Evolutionary conservation across 148 eudicot genomes (phyloP).

Genomic region (Mesembryanthemum crystallinum): DNA sequence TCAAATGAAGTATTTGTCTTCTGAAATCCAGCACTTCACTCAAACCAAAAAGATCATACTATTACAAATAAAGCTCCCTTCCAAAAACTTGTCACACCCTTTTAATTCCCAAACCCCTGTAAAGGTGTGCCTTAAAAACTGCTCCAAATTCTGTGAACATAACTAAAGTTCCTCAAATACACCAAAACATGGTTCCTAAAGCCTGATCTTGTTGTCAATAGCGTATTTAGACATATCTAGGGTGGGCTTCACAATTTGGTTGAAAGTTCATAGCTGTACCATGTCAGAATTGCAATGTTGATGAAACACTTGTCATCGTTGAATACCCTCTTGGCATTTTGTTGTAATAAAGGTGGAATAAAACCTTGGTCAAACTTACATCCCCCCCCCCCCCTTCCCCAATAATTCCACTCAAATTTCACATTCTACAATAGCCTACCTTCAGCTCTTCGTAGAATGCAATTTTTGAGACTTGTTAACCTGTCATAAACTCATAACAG

Average conservation of each 20-base stretch:
- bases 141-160: not conserved
- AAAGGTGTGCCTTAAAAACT: not conserved
- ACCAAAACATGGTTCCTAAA: not conserved
- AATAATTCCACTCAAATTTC: not conserved
- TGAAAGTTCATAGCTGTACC: not conserved
- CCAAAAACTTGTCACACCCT: not conserved
- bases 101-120: not conserved
- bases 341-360: not conserved
- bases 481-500: not conserved
- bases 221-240: no score
- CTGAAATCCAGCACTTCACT: not conserved
- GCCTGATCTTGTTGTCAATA: not conserved
- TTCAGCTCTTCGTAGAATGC: not conserved
- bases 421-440: not conserved
- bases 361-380: not conserved
- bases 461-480: not conserved
- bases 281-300: not conserved
- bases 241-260: not conserved
- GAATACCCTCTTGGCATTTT: not conserved
- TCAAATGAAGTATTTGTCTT: not conserved
- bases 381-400: not conserved
- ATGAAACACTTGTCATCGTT: not conserved
- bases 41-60: not conserved
- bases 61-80: not conserved
- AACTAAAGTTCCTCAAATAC: not conserved